Conservation (phyloP, 768 basidiomycete genomes). For the Mycena kentingensis region DNA sequence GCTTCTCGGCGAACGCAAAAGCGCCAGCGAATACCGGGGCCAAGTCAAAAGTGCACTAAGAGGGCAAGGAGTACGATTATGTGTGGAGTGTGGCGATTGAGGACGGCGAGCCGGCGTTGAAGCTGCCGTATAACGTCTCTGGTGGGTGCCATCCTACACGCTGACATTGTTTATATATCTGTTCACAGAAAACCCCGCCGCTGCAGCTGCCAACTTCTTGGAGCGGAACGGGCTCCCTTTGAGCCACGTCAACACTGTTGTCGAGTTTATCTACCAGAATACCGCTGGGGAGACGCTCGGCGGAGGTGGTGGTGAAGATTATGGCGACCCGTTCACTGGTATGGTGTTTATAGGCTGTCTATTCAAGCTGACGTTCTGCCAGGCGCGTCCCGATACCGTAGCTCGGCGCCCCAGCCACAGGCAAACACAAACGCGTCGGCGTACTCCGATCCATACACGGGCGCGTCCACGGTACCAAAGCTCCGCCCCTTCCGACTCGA, state of each 20-base stretch:
- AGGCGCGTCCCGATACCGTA: slow-evolving; percentile 69
- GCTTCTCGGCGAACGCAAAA: slow-evolving; percentile 95
- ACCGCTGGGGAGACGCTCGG: slow-evolving; percentile 77
- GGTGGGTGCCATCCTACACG: slow-evolving; percentile 49
- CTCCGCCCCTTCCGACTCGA: slow-evolving; percentile 35
- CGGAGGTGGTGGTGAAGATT: slow-evolving; percentile 50
- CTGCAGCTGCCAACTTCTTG: slow-evolving; percentile 88
- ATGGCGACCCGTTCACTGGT: slow-evolving; percentile 91
- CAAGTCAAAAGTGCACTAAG: slow-evolving; percentile 68
- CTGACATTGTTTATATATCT: background rate
- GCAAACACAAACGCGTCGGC: slow-evolving; percentile 36
- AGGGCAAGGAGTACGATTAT: slow-evolving; percentile 96
- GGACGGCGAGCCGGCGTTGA: slow-evolving; percentile 89
- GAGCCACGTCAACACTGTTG: slow-evolving; percentile 86
- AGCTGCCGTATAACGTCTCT: slow-evolving; percentile 88
- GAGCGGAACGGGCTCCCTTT: slow-evolving; percentile 79
- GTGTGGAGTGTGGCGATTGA: slow-evolving; percentile 98
- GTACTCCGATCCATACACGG: slow-evolving; percentile 72
- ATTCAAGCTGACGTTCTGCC: slow-evolving; percentile 18
- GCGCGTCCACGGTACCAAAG: slow-evolving; percentile 64
- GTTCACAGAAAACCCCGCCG: slow-evolving; percentile 83
- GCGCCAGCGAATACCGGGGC: slow-evolving; percentile 86
- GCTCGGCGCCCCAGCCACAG: slow-evolving; percentile 37
- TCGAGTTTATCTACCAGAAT: slow-evolving; percentile 91
- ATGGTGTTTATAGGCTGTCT: slow-evolving; percentile 35